Evolutionary conservation across 208 protist species (phyloP), one percentile per base, ranked within the genome.

Genomic region (Wallacemonas sp.): DNA sequence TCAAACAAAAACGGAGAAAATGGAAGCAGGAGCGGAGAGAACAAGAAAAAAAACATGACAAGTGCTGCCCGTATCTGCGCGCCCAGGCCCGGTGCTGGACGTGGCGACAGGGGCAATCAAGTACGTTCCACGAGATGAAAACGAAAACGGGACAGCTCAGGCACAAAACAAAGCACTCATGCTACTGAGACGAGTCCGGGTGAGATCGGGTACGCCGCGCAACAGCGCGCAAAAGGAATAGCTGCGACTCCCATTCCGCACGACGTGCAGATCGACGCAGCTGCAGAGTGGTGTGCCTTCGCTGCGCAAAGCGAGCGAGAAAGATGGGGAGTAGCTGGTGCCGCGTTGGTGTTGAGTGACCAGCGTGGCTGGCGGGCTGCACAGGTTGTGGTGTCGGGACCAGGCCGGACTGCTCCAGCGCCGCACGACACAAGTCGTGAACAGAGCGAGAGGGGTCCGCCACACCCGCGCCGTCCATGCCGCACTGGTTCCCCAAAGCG

Each of bases 1-100:
- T 41, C 9, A 41, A 41, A 41, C 8, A 23, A 21, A 64, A 12
- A 69, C n/a, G 43, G 21, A 61, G 52, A 61, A 21, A 24, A 61
- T 24, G n/a, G 32, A 29, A 61, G 49, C 29, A 69, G 48, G 6
- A 41, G 14, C 36, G 36, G 14, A 66, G 27, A 56, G 16, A 56
- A 49, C 8, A 49, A 23, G 9, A 49, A 49, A 49, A 23, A 9
- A 49, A 23, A 49, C 17, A 49, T 11, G 19, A 23, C 44, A 49
- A 49, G 9, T 49, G 14, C 36, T 6, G 36, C 36, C 9, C 14
- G 36, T 41, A 14, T 14, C 14, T 41, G 36, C 36, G 36, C 14
- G 36, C 36, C 36, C 6, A 41, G 36, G 9, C n/a, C n/a, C n/a
- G n/a, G n/a, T n/a, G n/a, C n/a, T n/a, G n/a, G n/a, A n/a, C n/a